phyloP scores from a whole-genome alignment of 2,329 filamentous ascomycete genomes.

The Zalaria sp. region DNA sequence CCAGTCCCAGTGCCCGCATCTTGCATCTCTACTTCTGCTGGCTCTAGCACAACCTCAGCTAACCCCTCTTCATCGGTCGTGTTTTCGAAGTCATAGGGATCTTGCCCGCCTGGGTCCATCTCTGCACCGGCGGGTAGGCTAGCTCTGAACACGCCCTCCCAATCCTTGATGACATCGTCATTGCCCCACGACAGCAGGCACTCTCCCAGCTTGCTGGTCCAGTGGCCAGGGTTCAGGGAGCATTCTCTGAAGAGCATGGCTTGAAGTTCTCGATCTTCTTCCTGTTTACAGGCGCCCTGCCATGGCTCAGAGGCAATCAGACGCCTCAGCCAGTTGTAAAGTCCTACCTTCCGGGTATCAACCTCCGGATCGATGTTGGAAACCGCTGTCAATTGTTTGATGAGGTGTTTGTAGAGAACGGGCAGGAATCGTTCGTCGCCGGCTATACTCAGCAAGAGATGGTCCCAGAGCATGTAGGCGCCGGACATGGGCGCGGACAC shows the following conservation, averaged over 20 bases:
- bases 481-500: conserved; percentile 13
- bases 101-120: conserved; percentile 6
- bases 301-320: not conserved
- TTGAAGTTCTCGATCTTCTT: no score
- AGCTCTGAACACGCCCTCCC: conserved; percentile 21
- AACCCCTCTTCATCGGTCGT: conserved; percentile 2
- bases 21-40: conserved; percentile 5
- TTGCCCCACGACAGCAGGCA: conserved; percentile 14
- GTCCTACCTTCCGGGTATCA: conserved; percentile 7
- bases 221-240: conserved; percentile 22
- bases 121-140: conserved; percentile 5
- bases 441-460: conserved; percentile 22
- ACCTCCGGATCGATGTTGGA: conserved; percentile 8
- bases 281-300: no score
- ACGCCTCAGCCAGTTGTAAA: not conserved
- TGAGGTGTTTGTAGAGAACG: conserved; percentile 24
- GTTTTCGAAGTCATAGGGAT: conserved; percentile 3
- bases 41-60: conserved; percentile 8
- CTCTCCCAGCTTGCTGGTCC: conserved; percentile 22
- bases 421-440: conserved; percentile 20
- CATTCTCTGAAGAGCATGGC: conserved; percentile 12
- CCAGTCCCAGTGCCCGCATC: conserved; percentile 5
- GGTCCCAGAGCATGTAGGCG: conserved; percentile 31
- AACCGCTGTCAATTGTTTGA: conserved; percentile 18
- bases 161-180: conserved; percentile 11